Base-by-base conservation (phyloP, 495 filamentous ascomycete genomes). In the Letharia columbiana region DNA sequence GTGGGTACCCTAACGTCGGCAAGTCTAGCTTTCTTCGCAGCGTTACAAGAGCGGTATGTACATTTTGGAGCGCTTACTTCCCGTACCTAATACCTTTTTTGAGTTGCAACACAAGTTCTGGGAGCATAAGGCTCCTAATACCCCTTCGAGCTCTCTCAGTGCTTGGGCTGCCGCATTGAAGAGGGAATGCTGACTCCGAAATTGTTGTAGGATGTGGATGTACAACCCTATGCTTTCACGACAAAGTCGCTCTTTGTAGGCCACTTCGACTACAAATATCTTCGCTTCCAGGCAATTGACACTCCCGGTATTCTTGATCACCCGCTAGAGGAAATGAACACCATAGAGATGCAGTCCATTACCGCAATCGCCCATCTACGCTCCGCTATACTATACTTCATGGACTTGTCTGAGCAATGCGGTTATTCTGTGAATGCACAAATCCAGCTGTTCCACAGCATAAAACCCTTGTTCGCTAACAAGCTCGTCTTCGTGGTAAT, bases 311-410 rank as follows among this genome's bases (percentile, higher is more conserved):
- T 98, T 74, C 81, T 98, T 65, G 94, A 98, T 73, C 95, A 98
- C 75, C 95, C 94, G 18, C 83, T 98, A 13, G 95, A 98, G 77
- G 94, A 98, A 79, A 98, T 98, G 94, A 98, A 98, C 79, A 97
- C 94, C 13, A 98, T 98, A 75, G 95, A 98, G 77, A 97, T 98
- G 92, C 94, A 91, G 76, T 92, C 88, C 20, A 97, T 98, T 68
- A 97, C 93, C 17, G 94, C 94, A 13, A 95, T 98, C 77, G 94
- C 94, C 54, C 94, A 98, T 82, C 80, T 98, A 66, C 86, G 94
- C 60, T 92, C 91, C 40, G 92, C 92, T 35, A 92, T 98, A 65
- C 80, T 96, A 63, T 98, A 97, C 77, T 98, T 98, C 77, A 96
- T 98, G 86, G 94, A 98, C 78, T 83, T 98, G 66, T 94, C 90